These are phyloP conservation scores for Pythium utonaiense DNA, from an alignment of 352 stramenopile species.

Conservation along the genomic window DNA sequence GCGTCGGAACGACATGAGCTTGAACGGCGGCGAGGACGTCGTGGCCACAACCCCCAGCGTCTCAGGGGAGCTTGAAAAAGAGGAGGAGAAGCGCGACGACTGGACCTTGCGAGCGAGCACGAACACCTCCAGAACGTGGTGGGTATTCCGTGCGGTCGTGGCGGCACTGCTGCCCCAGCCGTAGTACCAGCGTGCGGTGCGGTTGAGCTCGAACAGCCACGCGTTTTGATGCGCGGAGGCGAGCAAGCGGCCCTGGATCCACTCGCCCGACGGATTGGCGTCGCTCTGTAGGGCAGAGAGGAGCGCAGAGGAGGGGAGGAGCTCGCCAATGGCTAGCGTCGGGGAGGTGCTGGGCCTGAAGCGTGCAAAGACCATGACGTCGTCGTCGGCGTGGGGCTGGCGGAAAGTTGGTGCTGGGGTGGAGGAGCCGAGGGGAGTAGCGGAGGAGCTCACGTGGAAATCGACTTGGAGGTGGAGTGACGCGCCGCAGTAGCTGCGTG, in stretches of 20 bases:
- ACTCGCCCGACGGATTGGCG: conserved; percentile 46
- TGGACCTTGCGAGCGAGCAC: no score
- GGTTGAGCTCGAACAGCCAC: conserved; percentile 42
- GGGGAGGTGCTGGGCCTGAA: conserved; percentile 30
- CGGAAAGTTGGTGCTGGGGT: no score
- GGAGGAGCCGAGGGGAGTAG: no score
- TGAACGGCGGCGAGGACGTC: conserved; percentile 10
- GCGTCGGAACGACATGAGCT: conserved; percentile 20
- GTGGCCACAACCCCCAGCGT: conserved; percentile 1
- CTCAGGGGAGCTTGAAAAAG: not conserved
- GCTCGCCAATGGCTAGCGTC: not conserved
- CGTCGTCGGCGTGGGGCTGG: not conserved
- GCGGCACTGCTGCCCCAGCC: conserved; percentile 55
- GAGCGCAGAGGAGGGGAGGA: not conserved
- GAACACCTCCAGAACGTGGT: conserved; percentile 43
- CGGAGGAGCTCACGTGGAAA: no score
- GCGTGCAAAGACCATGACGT: conserved; percentile 40
- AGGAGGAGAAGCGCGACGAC: no score
- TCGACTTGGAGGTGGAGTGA: conserved; percentile 43
- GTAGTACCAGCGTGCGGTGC: conserved; percentile 58
- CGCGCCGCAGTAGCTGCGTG: conserved; percentile 57
- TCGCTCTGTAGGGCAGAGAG: conserved; percentile 36
- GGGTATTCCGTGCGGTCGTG: conserved; percentile 44
- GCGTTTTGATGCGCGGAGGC: not conserved
- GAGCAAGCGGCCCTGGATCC: conserved; percentile 27